phyloP scores from a whole-genome alignment of 2,329 filamentous ascomycete species.

The Aureobasidium sp. region DNA sequence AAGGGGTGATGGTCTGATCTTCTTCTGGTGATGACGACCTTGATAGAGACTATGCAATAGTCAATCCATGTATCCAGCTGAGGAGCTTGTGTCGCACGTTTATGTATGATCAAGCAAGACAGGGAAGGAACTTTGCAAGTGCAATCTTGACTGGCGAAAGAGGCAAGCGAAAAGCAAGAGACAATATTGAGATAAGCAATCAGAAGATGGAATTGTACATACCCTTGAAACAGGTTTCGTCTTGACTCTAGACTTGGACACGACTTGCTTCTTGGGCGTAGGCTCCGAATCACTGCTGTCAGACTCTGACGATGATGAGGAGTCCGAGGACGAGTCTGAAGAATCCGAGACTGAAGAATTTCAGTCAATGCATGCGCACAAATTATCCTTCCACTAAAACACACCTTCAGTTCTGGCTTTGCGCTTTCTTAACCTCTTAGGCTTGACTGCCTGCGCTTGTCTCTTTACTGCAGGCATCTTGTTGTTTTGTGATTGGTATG shows the following conservation, averaged over 20 bases:
- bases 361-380: not conserved
- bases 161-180: not conserved
- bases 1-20: not conserved
- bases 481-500: not conserved
- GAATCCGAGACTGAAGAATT: not conserved
- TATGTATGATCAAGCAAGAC: not conserved
- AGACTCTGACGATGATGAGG: slow-evolving; percentile 2
- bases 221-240: not conserved
- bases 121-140: not conserved
- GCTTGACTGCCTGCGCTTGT: slow-evolving; percentile 3
- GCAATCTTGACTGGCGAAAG: not conserved
- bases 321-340: slow-evolving; percentile 5
- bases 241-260: not conserved
- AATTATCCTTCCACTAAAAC: not conserved
- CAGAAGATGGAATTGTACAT: not conserved
- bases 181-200: not conserved
- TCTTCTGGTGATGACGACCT: slow-evolving; percentile 3
- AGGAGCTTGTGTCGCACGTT: not conserved
- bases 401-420: slow-evolving; percentile 11
- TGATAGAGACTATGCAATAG: not conserved
- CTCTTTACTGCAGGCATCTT: slow-evolving; percentile 10
- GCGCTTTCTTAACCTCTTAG: slow-evolving; percentile 11
- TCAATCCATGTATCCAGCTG: not conserved
- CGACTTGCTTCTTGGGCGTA: not conserved
- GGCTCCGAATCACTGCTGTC: slow-evolving; percentile 8